Conservation (phyloP, 305 asterid genomes). For the Fraxinus sp. region DNA sequence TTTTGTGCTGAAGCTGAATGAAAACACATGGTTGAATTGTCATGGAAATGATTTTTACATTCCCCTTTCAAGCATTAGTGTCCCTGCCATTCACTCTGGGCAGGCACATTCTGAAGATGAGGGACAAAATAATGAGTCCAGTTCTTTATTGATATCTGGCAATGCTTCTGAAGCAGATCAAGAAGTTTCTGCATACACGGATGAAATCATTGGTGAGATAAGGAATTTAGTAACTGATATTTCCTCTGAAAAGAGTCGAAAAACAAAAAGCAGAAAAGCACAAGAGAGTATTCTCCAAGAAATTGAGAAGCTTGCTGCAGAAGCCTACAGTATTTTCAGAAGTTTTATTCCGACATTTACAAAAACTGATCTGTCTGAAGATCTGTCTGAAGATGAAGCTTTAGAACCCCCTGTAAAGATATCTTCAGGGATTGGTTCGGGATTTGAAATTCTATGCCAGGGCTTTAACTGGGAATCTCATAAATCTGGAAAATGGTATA, state of each 20-base stretch:
- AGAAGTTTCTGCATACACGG: slow-evolving; percentile 46
- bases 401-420: slow-evolving; percentile 42
- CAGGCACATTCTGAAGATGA: slow-evolving; percentile 30
- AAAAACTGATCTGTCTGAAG: too few species aligned
- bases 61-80: slow-evolving; percentile 48
- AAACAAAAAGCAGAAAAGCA: slow-evolving; percentile 56
- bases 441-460: slow-evolving; percentile 84
- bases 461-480: slow-evolving; percentile 98
- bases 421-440: slow-evolving; percentile 85
- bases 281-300: slow-evolving; percentile 91
- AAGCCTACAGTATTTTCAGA: slow-evolving; percentile 89
- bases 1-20: slow-evolving; percentile 80
- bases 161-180: slow-evolving; percentile 35
- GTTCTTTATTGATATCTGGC: slow-evolving; percentile 29
- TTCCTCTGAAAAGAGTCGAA: slow-evolving; percentile 59
- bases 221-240: slow-evolving; percentile 66
- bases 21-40: slow-evolving; percentile 69
- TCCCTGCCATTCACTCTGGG: slow-evolving; percentile 25
- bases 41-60: slow-evolving; percentile 73
- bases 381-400: too few species aligned
- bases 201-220: slow-evolving; percentile 73
- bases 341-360: slow-evolving; percentile 51
- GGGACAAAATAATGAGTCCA: slow-evolving; percentile 27
- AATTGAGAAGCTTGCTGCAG: slow-evolving; percentile 98
- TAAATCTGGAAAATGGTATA: slow-evolving; percentile 87